Evolutionary conservation across 1,284 basidiomycete species (phyloP), one percentile per base, ranked within the genome.

Genomic region (Porphyrellus sp.): DNA sequence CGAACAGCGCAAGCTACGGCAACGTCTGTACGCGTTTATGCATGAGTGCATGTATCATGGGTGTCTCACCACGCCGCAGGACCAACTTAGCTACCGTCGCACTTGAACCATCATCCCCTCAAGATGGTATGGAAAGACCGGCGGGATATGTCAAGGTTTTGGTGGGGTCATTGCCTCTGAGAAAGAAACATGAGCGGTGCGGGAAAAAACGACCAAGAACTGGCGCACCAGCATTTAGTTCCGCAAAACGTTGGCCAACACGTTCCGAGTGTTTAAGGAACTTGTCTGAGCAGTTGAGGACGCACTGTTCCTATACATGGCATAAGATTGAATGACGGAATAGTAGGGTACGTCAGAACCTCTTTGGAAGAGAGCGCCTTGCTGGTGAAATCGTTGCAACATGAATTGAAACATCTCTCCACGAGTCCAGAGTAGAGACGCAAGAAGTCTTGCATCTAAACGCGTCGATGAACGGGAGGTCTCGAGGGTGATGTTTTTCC

Each of bases 371-470:
- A 92, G 55, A 98, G 77, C 0, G 94, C 84, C 73, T 95, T 97
- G 76, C 88, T 91, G 27, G 95, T 98, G 67, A 99, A 98, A 72
- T 99, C 96, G 70, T 97, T 93, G 66, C 89, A 90, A 73, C 96
- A 99, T 27, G 90, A 79, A 60, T 80, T 93, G 80, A 99, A 99
- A 73, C 96, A 99, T 61, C 91, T 84, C 71, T 98, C 95, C 38
- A 97, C 94, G 51, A 99, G 81, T 64, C 87, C 89, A n/a, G 93
- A 92, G 77, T 98, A 98, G 72, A 98, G 88, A 66, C 81, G 82
- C 80, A 98, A 80, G 66, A 99, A 98, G 77, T 98, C 96, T 80
- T 96, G 91, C 94, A 98, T 97, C 92, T 98, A 72, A 23, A 35
- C 25, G 33, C 15, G 35, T n/a, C 20, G 24, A 52, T 55, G 51